phyloP scores from a whole-genome alignment of 202 grass and related monocot species.

The Schoenoplectus tabernaemontani region DNA sequence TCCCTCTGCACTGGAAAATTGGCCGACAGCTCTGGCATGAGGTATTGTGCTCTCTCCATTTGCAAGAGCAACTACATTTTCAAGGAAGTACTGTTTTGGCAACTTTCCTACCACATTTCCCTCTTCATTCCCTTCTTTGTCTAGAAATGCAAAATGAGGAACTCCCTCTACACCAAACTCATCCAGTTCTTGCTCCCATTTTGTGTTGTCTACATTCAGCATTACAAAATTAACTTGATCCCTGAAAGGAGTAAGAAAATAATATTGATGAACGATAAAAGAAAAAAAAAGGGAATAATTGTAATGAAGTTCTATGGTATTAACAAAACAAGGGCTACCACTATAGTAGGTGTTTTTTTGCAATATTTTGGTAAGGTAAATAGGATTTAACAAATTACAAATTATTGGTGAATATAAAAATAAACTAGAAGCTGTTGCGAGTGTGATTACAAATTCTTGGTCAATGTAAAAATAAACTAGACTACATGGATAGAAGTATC shows the following conservation, averaged over 20 bases:
- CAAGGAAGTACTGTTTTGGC: slow-evolving; percentile 80
- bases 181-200: slow-evolving; percentile 95
- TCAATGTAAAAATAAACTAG: background rate
- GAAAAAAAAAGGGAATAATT: background rate
- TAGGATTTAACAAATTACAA: background rate
- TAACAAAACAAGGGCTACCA: background rate
- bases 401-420: too few relatives aligned
- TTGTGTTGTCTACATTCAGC: slow-evolving; percentile 98
- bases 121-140: slow-evolving; percentile 88
- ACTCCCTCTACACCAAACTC: slow-evolving; percentile 97
- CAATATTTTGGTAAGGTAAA: background rate
- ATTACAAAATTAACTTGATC: slow-evolving; percentile 87
- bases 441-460: background rate
- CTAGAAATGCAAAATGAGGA: slow-evolving; percentile 89
- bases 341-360: background rate
- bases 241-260: slow-evolving; percentile 28
- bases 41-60: slow-evolving; percentile 59
- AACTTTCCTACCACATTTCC: slow-evolving; percentile 87
- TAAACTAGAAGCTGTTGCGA: background rate
- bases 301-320: background rate
- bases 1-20: slow-evolving; percentile 61
- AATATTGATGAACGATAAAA: background rate
- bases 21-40: slow-evolving; percentile 63
- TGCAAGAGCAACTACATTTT: slow-evolving; percentile 77
- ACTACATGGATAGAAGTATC: background rate